Evolutionary conservation across 2,329 filamentous ascomycete species (phyloP).

Genomic region (Cladosporium halotolerans): DNA sequence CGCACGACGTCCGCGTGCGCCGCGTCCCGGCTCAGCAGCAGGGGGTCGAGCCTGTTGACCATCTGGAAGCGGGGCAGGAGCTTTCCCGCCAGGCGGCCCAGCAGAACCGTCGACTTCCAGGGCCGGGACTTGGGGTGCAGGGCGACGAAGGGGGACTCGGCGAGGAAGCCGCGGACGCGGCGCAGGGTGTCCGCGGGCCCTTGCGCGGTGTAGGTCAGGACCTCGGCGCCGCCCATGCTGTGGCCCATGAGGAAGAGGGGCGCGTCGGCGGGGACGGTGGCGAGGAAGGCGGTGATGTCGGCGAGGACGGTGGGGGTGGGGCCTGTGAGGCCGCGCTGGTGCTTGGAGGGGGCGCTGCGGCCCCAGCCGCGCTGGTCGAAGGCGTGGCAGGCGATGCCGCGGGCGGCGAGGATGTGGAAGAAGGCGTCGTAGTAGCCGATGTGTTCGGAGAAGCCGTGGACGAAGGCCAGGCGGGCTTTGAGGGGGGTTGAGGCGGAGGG

Average conservation of each 20-base stretch:
- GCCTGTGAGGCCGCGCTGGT: slow-evolving; percentile 66
- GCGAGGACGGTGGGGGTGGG: slow-evolving; percentile 64
- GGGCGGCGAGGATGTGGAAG: slow-evolving; percentile 62
- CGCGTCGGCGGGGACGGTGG: slow-evolving; percentile 43
- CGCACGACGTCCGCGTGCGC: slow-evolving; percentile 54
- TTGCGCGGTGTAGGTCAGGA: slow-evolving; percentile 53
- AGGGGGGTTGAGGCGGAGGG: slow-evolving; percentile 43
- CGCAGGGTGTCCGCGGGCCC: slow-evolving; percentile 48
- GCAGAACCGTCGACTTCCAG: slow-evolving; percentile 53
- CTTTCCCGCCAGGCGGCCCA: slow-evolving; percentile 61
- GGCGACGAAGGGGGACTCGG: slow-evolving; percentile 73
- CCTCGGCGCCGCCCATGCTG: slow-evolving; percentile 82
- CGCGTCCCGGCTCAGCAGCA: slow-evolving; percentile 61
- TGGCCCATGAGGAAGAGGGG: slow-evolving; percentile 85
- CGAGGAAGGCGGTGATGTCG: slow-evolving; percentile 73
- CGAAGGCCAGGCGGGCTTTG: slow-evolving; percentile 68
- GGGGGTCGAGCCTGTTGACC: slow-evolving; percentile 57
- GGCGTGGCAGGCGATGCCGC: slow-evolving; percentile 67
- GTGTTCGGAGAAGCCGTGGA: slow-evolving; percentile 90
- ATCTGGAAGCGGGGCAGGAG: slow-evolving; percentile 64
- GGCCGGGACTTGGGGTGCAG: slow-evolving; percentile 63
- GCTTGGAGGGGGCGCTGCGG: slow-evolving; percentile 55
- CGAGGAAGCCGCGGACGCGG: slow-evolving; percentile 64
- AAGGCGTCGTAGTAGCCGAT: slow-evolving; percentile 67
- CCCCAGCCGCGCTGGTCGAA: slow-evolving; percentile 92